A percentile compares a stretch with the other conserved stretches of the same genome.
phyloP scores from a whole-genome alignment of 352 stramenopile species.

The Elongisporangium senticosum region DNA sequence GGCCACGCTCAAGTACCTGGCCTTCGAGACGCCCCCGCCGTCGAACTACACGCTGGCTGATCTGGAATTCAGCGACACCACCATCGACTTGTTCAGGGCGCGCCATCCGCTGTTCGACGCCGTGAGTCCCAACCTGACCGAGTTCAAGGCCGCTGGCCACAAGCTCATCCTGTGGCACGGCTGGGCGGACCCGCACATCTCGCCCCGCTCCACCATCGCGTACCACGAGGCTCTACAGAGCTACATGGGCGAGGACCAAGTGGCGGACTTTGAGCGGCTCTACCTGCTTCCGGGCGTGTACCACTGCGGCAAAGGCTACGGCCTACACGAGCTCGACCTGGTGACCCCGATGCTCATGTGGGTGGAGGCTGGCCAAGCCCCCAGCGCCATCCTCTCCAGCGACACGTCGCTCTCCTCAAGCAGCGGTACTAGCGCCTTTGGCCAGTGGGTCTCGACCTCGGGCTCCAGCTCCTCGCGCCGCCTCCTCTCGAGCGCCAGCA shows the following conservation, averaged over 20 bases:
- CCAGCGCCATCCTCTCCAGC: slow-evolving; percentile 23
- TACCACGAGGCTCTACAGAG: slow-evolving; percentile 31
- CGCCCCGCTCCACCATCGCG: slow-evolving; percentile 35
- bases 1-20: slow-evolving; percentile 32
- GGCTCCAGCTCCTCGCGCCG: slow-evolving; percentile 1
- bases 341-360: slow-evolving; percentile 40
- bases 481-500: slow-evolving; percentile 1
- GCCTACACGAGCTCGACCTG: slow-evolving; percentile 31
- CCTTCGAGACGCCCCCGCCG: slow-evolving; percentile 27
- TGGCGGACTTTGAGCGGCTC: slow-evolving; percentile 34
- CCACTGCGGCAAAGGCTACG: slow-evolving; percentile 33
- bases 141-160: slow-evolving; percentile 25
- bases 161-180: slow-evolving; percentile 48
- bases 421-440: slow-evolving; percentile 16
- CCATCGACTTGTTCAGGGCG: slow-evolving; percentile 23
- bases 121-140: slow-evolving; percentile 28
- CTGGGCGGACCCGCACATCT: slow-evolving; percentile 43
- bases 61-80: slow-evolving; percentile 30
- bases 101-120: slow-evolving; percentile 31
- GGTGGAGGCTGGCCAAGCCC: slow-evolving; percentile 24
- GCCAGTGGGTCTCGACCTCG: slow-evolving; percentile 16
- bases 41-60: slow-evolving; percentile 37
- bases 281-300: slow-evolving; percentile 43
- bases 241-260: slow-evolving; percentile 19
- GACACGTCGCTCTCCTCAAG: slow-evolving; percentile 7